phyloP scores from a whole-genome alignment of 225 moss, liverwort and hornwort genomes.

The Ulota crispa region DNA sequence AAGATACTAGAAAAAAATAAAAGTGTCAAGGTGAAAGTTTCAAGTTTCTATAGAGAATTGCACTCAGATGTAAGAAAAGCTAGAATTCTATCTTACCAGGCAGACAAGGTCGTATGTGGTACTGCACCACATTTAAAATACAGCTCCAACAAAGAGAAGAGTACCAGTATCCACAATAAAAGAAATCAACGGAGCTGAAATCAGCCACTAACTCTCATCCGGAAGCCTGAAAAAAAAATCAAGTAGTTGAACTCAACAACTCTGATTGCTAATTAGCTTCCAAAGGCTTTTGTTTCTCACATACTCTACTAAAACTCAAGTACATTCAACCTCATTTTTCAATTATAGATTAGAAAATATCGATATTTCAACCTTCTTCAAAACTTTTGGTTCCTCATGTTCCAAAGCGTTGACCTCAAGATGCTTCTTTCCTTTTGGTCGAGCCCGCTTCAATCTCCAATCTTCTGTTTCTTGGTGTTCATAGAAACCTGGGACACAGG shows the following conservation, averaged over 20 bases:
- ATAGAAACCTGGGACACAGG: not conserved
- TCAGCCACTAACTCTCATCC: not conserved
- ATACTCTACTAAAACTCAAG: not conserved
- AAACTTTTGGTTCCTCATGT: not conserved
- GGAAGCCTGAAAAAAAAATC: not conserved
- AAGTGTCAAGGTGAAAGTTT: not conserved
- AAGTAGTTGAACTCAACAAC: not conserved
- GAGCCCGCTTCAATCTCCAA: not conserved
- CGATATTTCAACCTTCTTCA: not conserved
- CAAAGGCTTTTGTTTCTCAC: not conserved
- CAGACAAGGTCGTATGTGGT: not conserved
- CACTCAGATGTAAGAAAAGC: not conserved
- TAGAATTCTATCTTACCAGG: not conserved
- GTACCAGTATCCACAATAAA: not conserved
- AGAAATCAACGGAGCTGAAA: not conserved
- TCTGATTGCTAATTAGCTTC: not conserved
- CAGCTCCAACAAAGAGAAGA: not conserved
- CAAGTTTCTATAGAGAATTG: not conserved
- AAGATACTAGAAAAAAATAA: not conserved
- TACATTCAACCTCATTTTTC: not conserved
- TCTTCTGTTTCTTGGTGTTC: not conserved
- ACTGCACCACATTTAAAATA: not conserved
- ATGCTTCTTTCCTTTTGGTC: too few relatives aligned
- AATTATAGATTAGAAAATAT: not conserved
- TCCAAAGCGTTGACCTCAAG: not conserved